Conservation (phyloP, 805 yeast genomes). For the Metschnikowia lunata region DNA sequence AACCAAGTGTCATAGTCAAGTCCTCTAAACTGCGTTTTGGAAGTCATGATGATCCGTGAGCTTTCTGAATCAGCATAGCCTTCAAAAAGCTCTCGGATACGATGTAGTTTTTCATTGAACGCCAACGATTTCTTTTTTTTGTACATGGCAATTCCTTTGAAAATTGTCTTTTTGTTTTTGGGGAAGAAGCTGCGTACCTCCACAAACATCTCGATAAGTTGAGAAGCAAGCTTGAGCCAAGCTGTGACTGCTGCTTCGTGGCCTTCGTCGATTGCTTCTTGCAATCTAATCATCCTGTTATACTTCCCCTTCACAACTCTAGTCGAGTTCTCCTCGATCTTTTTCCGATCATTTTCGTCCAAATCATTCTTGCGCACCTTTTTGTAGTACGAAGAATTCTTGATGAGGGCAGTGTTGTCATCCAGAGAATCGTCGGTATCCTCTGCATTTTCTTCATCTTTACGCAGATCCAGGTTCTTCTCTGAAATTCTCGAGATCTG, state of each 20-base stretch:
- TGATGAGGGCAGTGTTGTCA: conserved; percentile 15
- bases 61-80: conserved; percentile 38
- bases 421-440: conserved; percentile 8
- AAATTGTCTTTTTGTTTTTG: conserved; percentile 63
- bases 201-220: conserved; percentile 76
- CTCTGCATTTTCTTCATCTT: conserved; percentile 6
- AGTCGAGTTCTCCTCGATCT: conserved; percentile 54
- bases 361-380: conserved; percentile 15
- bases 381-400: conserved; percentile 13
- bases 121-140: conserved; percentile 58
- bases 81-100: conserved; percentile 62
- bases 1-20: conserved; percentile 80
- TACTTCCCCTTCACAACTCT: conserved; percentile 54
- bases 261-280: conserved; percentile 26
- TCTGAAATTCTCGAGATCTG: conserved; percentile 1
- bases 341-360: conserved; percentile 44
- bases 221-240: conserved; percentile 84
- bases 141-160: conserved; percentile 62
- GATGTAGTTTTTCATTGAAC: conserved; percentile 67
- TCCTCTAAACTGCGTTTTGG: conserved; percentile 67
- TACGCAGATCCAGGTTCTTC: conserved; percentile 1
- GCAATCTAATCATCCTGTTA: conserved; percentile 50
- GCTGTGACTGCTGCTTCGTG: conserved; percentile 62
- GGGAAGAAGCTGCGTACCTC: conserved; percentile 76
- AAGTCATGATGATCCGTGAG: conserved; percentile 36